Conservation (phyloP, 2,329 filamentous ascomycete species). For the Verticillium longisporum region DNA sequence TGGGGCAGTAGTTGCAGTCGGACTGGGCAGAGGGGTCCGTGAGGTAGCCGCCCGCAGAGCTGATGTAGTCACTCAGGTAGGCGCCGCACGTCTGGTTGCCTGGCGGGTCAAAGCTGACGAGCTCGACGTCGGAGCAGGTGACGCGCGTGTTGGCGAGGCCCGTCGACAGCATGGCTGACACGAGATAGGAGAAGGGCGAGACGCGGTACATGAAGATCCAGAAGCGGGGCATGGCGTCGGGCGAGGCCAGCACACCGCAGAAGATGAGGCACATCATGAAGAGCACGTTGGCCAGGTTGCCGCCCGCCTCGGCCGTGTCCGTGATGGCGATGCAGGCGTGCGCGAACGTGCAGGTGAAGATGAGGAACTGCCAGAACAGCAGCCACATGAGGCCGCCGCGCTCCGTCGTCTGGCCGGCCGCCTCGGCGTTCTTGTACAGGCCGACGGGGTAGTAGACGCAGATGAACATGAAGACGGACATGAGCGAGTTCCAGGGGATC, state of each 20-base stretch:
- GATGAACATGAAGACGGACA: conserved; percentile 70
- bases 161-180: conserved; percentile 63
- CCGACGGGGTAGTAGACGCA: conserved; percentile 85
- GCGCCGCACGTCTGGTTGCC: conserved; percentile 48
- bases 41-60: conserved; percentile 44
- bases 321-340: conserved; percentile 71
- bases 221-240: conserved; percentile 59
- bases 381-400: conserved; percentile 77
- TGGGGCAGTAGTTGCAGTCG: conserved; percentile 49
- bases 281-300: conserved; percentile 67
- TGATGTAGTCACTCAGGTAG: conserved; percentile 50
- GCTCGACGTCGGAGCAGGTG: conserved; percentile 62
- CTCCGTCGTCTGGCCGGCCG: conserved; percentile 53
- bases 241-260: conserved; percentile 65
- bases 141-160: conserved; percentile 63
- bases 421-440: conserved; percentile 63
- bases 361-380: conserved; percentile 65
- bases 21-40: conserved; percentile 36
- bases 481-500: conserved; percentile 74
- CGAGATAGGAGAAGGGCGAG: conserved; percentile 79
- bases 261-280: conserved; percentile 71
- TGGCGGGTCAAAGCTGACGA: conserved; percentile 56
- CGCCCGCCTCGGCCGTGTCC: conserved; percentile 67
- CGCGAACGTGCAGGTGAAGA: conserved; percentile 78
- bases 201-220: conserved; percentile 83